Percentiles rank a stretch among this genome's conserved stretches.
phyloP scores from a whole-genome alignment of 2,329 filamentous ascomycete genomes.

The Daldinia eschscholtzii region DNA sequence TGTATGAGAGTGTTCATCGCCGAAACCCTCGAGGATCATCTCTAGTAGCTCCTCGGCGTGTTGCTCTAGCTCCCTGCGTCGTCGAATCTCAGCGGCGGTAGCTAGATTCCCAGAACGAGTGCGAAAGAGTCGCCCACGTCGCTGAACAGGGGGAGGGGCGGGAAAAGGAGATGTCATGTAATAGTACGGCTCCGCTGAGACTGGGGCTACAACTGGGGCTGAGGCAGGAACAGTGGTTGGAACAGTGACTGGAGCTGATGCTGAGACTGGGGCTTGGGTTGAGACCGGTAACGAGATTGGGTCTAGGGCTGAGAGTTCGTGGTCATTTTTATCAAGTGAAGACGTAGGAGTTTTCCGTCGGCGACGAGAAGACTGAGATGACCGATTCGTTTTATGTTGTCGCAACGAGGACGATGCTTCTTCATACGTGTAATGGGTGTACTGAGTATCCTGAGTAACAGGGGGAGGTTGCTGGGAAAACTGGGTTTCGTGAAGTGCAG shows the following conservation, averaged over 20 bases:
- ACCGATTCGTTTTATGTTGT: slow-evolving; percentile 17
- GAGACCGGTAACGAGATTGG: background rate
- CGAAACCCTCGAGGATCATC: slow-evolving; percentile 55
- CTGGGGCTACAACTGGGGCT: background rate
- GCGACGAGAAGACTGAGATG: slow-evolving; percentile 13
- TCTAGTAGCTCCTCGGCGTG: slow-evolving; percentile 52
- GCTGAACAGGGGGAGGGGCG: slow-evolving; percentile 2
- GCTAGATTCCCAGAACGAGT: slow-evolving; percentile 49
- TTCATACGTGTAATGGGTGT: slow-evolving; percentile 29
- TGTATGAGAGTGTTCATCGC: slow-evolving; percentile 34
- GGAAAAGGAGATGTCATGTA: slow-evolving; percentile 12
- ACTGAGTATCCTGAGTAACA: slow-evolving; percentile 26
- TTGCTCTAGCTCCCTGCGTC: slow-evolving; percentile 45
- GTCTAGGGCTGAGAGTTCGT: background rate
- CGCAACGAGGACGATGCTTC: slow-evolving; percentile 30
- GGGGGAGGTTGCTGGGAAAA: slow-evolving; percentile 24
- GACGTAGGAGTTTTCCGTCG: background rate
- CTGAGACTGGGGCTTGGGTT: background rate
- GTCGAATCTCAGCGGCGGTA: slow-evolving; percentile 44
- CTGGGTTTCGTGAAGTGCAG: slow-evolving; percentile 20
- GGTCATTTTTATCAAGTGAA: slow-evolving; percentile 1
- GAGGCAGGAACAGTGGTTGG: background rate
- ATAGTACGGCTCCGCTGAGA: slow-evolving; percentile 8
- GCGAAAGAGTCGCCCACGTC: slow-evolving; percentile 45
- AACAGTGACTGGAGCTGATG: background rate